Conservation (phyloP, 192 early-diverging fungal species). For the Coemansia reversa region DNA sequence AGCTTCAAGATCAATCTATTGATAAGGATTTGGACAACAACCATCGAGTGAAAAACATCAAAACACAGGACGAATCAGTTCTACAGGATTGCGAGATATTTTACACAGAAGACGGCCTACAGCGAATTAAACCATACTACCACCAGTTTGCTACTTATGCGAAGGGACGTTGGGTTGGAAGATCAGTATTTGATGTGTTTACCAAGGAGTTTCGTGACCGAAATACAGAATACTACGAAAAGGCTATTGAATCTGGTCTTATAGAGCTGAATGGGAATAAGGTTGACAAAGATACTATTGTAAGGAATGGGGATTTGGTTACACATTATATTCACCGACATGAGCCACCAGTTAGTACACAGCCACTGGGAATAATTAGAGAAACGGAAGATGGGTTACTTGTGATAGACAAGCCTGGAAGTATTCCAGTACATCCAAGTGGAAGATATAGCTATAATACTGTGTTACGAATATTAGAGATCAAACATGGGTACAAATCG, state of each 20-base stretch:
- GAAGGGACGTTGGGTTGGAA: conserved; percentile 87
- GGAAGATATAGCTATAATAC: conserved; percentile 92
- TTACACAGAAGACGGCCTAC: conserved; percentile 30
- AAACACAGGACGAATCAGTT: background rate
- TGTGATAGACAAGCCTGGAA: conserved; percentile 87
- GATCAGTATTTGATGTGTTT: conserved; percentile 78
- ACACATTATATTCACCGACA: conserved; percentile 88
- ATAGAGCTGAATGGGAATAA: conserved; percentile 74
- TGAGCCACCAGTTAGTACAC: conserved; percentile 83
- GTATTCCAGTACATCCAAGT: conserved; percentile 78
- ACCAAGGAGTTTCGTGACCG: conserved; percentile 87
- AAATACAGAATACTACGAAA: conserved; percentile 70
- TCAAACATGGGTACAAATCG: conserved; percentile 58
- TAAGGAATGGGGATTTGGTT: conserved; percentile 79
- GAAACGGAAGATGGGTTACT: conserved; percentile 64
- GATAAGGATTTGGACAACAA: background rate
- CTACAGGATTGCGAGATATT: conserved; percentile 15
- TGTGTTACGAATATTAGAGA: conserved; percentile 64
- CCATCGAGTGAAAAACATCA: background rate
- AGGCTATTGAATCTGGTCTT: conserved; percentile 77
- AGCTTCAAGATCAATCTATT: background rate
- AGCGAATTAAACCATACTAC: conserved; percentile 76
- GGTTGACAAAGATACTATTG: conserved; percentile 58
- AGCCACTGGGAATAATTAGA: conserved; percentile 64
- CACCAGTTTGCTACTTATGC: conserved; percentile 78